Base-by-base conservation (phyloP, 768 basidiomycete genomes). In the Lactarius trivialis region DNA sequence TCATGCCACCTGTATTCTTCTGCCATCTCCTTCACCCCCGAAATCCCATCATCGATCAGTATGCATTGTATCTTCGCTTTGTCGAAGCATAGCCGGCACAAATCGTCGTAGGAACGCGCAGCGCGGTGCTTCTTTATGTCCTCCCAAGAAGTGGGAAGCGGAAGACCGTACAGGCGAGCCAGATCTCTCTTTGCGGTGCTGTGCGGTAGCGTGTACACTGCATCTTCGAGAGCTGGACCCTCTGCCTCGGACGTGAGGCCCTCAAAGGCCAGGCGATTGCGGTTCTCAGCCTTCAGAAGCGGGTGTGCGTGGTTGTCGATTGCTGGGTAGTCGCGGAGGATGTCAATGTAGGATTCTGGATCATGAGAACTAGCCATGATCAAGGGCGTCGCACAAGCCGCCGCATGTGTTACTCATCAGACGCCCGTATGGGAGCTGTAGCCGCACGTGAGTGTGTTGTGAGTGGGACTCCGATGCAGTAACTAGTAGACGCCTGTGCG, bases 241-340 rank as follows among this genome's bases (percentile, higher is more conserved):
- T 73, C 70, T 24, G 88, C 85, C 70, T 91, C 88, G 2, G 86
- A 85, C 49, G 86, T 74, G 53, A 88, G 68, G 0, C 83, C 83
- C 61, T 91, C 85, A 64, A 90, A 81, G 0, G 84, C 79, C 19
- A 88, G 67, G 4, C 61, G 64, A 24, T 73, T 55, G 33, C 84
- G 79, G 57, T 81, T 68, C 21, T 73, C 73, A 7, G 73, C 76
- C 26, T 75, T 74, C 52, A 91, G 76, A 21, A 92, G 75, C 1
- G 88, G 85, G 68, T 91, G 90, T 0, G 88, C 86, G 69, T 91
- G 90, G 70, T 91, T 90, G 74, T 91, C 89, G 69, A 89, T 87
- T 0, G 82, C 82, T 21, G 85, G 86, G 55, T 76, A 79, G 28
- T 55, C 48, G 33, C 67, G 61, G 17, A 66, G 43, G 30, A 66